A percentile compares a stretch with the other conserved stretches of the same genome.
These are phyloP conservation scores for Picea abies DNA, from an alignment of 83 land plant species.

Conservation along the genomic window DNA sequence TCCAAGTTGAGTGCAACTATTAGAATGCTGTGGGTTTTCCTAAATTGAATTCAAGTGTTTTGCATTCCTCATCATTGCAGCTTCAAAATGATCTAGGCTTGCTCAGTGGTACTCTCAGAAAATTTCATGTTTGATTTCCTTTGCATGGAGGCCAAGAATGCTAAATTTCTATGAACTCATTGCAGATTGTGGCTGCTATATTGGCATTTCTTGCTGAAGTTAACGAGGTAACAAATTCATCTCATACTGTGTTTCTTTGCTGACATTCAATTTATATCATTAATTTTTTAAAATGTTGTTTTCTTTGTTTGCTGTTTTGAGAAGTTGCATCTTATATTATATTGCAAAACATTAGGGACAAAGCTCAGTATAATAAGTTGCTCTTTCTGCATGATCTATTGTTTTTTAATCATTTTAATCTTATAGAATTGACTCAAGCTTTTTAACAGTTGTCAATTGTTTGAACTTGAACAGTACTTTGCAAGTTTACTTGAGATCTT, in stretches of 20 bases:
- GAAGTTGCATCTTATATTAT: no score
- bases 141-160: not conserved
- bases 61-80: not conserved
- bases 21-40: no score
- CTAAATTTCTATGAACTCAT: not conserved
- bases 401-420: not conserved
- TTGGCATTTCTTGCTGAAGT: slow-evolving; percentile 22
- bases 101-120: not conserved
- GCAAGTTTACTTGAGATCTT: not conserved
- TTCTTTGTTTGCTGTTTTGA: no score
- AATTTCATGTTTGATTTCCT: not conserved
- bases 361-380: no score
- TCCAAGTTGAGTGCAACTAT: no score
- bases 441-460: no score
- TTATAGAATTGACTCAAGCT: not conserved
- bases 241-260: not conserved
- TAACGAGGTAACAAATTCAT: slow-evolving; percentile 21
- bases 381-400: not conserved
- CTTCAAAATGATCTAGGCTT: no score
- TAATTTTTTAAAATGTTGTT: no score
- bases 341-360: no score
- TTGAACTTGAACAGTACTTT: no score
- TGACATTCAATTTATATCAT: not conserved
- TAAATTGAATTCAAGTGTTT: not conserved
- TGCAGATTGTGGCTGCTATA: slow-evolving; percentile 32